Conservation (phyloP, 2,329 filamentous ascomycete species). For the Fusarium compactum region DNA sequence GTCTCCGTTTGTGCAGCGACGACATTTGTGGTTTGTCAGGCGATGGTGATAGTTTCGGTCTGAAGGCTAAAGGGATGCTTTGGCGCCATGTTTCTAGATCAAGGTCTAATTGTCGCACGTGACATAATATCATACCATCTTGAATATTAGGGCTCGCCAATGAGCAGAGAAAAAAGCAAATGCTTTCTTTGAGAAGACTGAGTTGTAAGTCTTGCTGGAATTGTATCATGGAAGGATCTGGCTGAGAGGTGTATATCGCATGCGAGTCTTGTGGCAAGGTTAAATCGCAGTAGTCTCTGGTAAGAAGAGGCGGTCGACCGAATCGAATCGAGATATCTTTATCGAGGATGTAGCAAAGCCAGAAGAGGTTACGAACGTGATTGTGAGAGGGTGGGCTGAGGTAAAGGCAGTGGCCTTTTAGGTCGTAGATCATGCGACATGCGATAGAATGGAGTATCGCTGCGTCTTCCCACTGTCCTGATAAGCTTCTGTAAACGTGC, state of each 20-base stretch:
- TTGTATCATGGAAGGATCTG: background rate
- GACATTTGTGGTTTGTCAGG: background rate
- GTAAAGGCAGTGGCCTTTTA: background rate
- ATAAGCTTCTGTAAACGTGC: background rate
- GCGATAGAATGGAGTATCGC: background rate
- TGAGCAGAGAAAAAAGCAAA: background rate
- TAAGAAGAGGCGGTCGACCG: background rate
- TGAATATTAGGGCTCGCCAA: background rate
- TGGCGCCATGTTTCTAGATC: constrained; percentile 8
- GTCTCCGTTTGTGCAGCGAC: background rate
- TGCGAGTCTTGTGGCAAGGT: background rate
- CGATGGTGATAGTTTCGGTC: background rate
- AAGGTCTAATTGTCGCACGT: background rate
- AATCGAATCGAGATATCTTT: background rate
- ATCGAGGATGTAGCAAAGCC: background rate
- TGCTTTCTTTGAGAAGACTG: background rate
- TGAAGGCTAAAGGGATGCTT: background rate
- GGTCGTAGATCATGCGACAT: background rate
- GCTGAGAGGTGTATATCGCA: accelerated
- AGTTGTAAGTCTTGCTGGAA: background rate
- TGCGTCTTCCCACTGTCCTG: background rate
- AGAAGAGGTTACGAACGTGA: background rate
- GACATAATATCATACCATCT: background rate
- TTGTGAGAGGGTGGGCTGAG: accelerated
- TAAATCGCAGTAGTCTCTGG: background rate